phyloP scores from a whole-genome alignment of 2,329 filamentous ascomycete genomes.

The Whalleya microplaca region DNA sequence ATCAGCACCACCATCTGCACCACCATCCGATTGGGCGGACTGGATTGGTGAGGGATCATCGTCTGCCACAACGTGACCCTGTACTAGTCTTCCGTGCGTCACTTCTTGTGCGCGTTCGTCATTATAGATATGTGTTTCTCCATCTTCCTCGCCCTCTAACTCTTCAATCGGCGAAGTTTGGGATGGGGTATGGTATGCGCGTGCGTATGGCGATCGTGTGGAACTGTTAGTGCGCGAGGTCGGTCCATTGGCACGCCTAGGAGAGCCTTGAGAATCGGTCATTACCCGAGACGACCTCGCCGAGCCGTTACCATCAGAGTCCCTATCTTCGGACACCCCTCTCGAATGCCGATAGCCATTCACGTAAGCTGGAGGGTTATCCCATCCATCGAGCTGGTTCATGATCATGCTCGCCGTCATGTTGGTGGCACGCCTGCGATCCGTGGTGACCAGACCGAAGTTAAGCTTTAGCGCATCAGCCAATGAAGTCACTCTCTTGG shows the following conservation, averaged over 20 bases:
- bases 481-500: constrained; percentile 93
- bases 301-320: constrained; percentile 35
- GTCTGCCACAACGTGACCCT: constrained; percentile 94
- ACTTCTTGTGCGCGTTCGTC: constrained; percentile 87
- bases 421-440: constrained; percentile 66
- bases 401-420: constrained; percentile 82
- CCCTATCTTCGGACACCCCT: constrained; percentile 28
- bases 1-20: constrained; percentile 57
- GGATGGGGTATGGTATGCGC: constrained; percentile 37
- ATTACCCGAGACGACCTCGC: constrained; percentile 32
- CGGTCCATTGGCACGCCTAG: constrained; percentile 41
- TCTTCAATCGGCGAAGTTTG: constrained; percentile 43
- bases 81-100: constrained; percentile 85
- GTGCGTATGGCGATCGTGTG: constrained; percentile 34
- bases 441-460: constrained; percentile 94
- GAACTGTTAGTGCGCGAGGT: constrained; percentile 34
- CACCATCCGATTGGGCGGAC: constrained; percentile 53
- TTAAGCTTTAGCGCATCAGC: constrained; percentile 96
- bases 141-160: constrained; percentile 42
- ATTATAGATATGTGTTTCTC: constrained; percentile 60
- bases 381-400: constrained; percentile 63
- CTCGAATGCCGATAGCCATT: constrained; percentile 33
- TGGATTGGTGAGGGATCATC: constrained; percentile 75
- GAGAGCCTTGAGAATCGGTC: constrained; percentile 50
- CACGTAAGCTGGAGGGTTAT: constrained; percentile 29